Base-by-base conservation (phyloP, 176 grass and related monocot genomes). In the Tuctoria greenei region DNA sequence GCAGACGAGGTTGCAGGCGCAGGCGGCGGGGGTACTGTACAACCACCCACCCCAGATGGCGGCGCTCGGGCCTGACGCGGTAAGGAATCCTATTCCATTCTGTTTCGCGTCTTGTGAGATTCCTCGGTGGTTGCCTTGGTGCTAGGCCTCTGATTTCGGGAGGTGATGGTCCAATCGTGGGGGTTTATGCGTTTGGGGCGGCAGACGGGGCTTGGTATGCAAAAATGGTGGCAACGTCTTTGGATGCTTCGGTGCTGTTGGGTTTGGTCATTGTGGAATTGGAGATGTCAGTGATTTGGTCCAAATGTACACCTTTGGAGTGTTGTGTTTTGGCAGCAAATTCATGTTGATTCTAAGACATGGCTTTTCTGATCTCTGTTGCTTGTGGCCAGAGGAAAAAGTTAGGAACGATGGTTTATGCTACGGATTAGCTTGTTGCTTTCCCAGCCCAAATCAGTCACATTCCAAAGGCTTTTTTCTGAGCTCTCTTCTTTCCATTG, bases 1-100 rank as follows among this genome's bases (percentile, higher is more conserved):
- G 71, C 93, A 97, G 95, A 98, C 95, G 49, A 83, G 95, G 75
- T 76, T 98, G 77, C 95, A 98, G 71, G 95, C 91, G 10, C 95
- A 98, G 74, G 95, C 95, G 67, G 95, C 95, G 6, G 95, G 95
- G 35, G 91, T 98, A 50, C 78, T 76, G 23, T 98, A 98, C 54
- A 83, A 86, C 64, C 68, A 90, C 28, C 84, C 85, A 4, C 87
- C 79, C 12, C 91, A 81, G 36, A 86, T 94, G 84, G 91, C 91
- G 41, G 79, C 91, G 41, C 82, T 98, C 26, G 82, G 79, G 21
- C 72, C 87, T 13, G 82, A 88, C 38, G 82, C 72, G 67, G 95
- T 98, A 88, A 88, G 18, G 66, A 67, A 51, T n/a, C 64, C 12
- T n/a, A n/a, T 75, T 63, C 41, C 61, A 41, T 43, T 78, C 50